These are phyloP conservation scores for Phaeolepiota aurea DNA, from an alignment of 768 basidiomycete genomes.

Conservation along the genomic window DNA sequence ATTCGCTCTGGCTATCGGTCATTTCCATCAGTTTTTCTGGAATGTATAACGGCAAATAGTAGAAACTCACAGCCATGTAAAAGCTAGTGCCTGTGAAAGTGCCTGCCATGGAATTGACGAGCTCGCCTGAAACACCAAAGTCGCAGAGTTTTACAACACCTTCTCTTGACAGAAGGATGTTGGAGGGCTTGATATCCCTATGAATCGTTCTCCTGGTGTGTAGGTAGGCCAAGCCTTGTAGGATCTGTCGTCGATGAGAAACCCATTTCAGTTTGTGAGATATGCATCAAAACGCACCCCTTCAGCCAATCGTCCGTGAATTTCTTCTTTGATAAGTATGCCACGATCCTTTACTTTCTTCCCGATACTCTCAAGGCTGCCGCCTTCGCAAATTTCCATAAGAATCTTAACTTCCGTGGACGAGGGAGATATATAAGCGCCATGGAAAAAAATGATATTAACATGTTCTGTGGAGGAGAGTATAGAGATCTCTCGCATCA, in stretches of 20 bases:
- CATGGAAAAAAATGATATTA: conserved; percentile 89
- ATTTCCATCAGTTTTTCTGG: too few relatives aligned
- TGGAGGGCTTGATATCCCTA: conserved; percentile 92
- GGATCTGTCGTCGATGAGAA: conserved; percentile 35
- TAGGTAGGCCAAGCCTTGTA: conserved; percentile 91
- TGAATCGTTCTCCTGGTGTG: conserved; percentile 91
- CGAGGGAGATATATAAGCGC: conserved; percentile 82
- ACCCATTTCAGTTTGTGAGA: not conserved
- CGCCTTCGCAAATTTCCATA: conserved; percentile 87
- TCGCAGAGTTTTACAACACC: conserved; percentile 91
- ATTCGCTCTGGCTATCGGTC: conserved; percentile 89
- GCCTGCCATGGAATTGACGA: conserved; percentile 84
- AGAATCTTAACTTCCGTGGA: conserved; percentile 91
- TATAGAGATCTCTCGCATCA: conserved; percentile 87
- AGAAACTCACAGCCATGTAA: conserved; percentile 89
- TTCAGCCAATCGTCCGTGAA: conserved; percentile 88
- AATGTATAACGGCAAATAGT: too few relatives aligned
- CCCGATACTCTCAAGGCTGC: conserved; percentile 84
- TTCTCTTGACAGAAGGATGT: conserved; percentile 81
- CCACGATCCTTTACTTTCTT: conserved; percentile 74
- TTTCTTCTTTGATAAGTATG: conserved; percentile 76
- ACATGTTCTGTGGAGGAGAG: conserved; percentile 75
- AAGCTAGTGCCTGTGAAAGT: conserved; percentile 97
- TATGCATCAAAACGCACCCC: conserved; percentile 47
- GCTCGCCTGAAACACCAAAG: conserved; percentile 96